Evolutionary conservation across 2,329 filamentous ascomycete species (phyloP), one percentile per base, ranked within the genome.

Genomic region (Ascochyta lentis): DNA sequence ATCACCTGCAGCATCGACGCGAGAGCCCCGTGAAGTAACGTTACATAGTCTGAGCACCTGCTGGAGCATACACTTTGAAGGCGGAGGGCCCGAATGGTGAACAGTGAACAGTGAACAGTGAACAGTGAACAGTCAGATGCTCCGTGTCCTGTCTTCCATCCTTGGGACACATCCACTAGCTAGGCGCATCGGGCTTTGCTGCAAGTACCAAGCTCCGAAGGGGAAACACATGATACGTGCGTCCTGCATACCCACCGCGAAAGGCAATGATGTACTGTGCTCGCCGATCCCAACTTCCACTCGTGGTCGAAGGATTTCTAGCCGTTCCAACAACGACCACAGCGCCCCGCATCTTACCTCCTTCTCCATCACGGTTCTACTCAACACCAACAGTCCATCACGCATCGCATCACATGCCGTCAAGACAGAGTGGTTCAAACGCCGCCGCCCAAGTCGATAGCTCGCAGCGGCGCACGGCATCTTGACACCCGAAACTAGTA

Each of bases 171-270:
- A 51, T 56, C 47, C 42, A 37, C 42, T 39, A 33, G 34, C 47
- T 51, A 56, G 48, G 53, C 47, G 37, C 26, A 47, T 47, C 33
- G 47, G 53, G 47, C 31, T 38, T 34, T 43, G 46, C 33, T 44
- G 16, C 34, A 15, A 54, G 39, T 19, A 26, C 10, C 47, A 38
- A 42, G 33, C 37, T 51, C 42, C 37, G 38, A 56, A 48, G 33
- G 31, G 53, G 53, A 56, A 56, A 51, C 53, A 47, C 53, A 43
- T 50, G 47, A 41, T 50, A 49, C 41, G 52, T 55, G 52, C 46
- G 41, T 39, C 29, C 46, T 46, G 41, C 50, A 16, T 41, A n/a
- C 29, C 27, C 24, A 42, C 53, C 47, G 26, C 26, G 23, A 47
- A 43, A 3, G 47, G 53, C 50, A 51, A 42, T 51, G 47, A 56